Evolutionary conservation across 2,329 filamentous ascomycete genomes (phyloP), one percentile per base, ranked within the genome.

Genomic region (Fusarium algeriense): DNA sequence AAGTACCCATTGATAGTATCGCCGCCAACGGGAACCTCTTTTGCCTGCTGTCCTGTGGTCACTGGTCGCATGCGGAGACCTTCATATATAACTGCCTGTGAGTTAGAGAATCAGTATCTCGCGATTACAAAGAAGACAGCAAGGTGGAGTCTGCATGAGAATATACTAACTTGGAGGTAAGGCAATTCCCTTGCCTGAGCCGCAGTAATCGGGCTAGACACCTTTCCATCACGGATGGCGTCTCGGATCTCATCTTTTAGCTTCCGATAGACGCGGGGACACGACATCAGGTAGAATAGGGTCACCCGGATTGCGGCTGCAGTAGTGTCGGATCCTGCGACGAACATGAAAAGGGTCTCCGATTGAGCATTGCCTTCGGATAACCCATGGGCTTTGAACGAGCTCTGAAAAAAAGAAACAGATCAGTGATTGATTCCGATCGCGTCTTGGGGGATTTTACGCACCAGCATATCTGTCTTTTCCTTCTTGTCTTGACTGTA

Each of bases 241-340:
- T 2, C n/a, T 14, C 40, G 20, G 14, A 64, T 64, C 6, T 64
- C 60, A 3, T 63, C 28, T 7, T 63, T 64, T 2, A 64, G 45
- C 20, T 63, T 63, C 1, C 37, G 10, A 11, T 64, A 64, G 0
- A 30, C 58, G 5, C 58, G 46, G 0, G 60, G 46, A 6, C 20
- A 45, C 1, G 60, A 63, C 8, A 64, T 46, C 8, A 64, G n/a
- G 5, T 63, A 64, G 13, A 64, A 52, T 0, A 64, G 6, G 2
- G 60, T 64, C 1, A 63, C 14, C 0, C 60, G 45, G 0, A 64
- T 62, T 7, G 58, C 58, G 0, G 60, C 1, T 0, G 60, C 58
- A 2, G 60, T 34, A 1, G 60, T 64, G 5, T 64, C 60, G 2
- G 60, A 64, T 2, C 60, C 60, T 14, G 60, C 60, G 11, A 64